phyloP scores from a whole-genome alignment of 306 rosid species.

The Lagenaria siceraria region DNA sequence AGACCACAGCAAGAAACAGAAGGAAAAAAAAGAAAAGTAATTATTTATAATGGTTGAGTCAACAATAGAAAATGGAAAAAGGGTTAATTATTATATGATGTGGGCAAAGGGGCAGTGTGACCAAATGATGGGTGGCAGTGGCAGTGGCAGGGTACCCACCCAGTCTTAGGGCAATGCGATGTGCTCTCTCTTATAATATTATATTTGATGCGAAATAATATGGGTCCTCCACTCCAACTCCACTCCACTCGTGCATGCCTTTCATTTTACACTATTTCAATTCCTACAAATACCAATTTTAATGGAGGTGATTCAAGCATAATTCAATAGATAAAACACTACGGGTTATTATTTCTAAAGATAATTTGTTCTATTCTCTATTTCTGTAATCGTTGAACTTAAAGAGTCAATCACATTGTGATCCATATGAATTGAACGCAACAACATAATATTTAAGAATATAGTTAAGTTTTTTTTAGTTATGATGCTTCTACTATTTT shows the following conservation, averaged over 20 bases:
- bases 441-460: too few relatives aligned
- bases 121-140: constrained; percentile 3
- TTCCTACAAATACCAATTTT: neutral
- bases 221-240: constrained; percentile 5
- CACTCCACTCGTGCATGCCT: constrained; percentile 11
- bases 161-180: neutral
- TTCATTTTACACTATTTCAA: neutral
- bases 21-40: neutral
- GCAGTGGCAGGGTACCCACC: neutral
- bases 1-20: neutral
- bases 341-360: too few relatives aligned
- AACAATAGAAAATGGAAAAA: neutral
- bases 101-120: neutral
- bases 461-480: too few relatives aligned
- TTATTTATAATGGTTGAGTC: neutral
- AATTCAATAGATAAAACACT: too few relatives aligned
- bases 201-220: neutral
- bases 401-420: too few relatives aligned
- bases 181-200: neutral
- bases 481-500: too few relatives aligned
- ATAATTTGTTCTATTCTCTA: too few relatives aligned
- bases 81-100: neutral
- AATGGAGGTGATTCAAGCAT: too few relatives aligned
- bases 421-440: too few relatives aligned
- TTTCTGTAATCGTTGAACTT: too few relatives aligned